These are phyloP conservation scores for Cladophialophora yegresii DNA, from an alignment of 2,329 filamentous ascomycete genomes.

Conservation along the genomic window DNA sequence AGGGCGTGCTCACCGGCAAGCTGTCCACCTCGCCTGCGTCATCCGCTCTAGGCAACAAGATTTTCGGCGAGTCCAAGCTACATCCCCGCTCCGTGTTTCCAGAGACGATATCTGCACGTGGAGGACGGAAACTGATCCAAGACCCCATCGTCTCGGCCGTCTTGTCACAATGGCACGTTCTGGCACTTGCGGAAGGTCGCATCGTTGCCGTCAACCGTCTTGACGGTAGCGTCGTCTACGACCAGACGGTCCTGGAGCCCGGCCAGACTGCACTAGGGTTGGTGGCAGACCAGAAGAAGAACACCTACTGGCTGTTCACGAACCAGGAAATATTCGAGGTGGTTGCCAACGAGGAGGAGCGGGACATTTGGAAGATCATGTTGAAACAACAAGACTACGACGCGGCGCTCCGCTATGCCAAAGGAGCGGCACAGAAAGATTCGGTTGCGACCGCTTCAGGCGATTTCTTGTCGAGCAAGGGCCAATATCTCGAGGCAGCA, in stretches of 20 bases:
- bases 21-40: constrained; percentile 64
- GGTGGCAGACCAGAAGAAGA: constrained; percentile 87
- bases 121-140: constrained; percentile 64
- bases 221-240: constrained; percentile 81
- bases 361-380: constrained; percentile 95
- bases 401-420: constrained; percentile 80
- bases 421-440: constrained; percentile 78
- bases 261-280: constrained; percentile 81
- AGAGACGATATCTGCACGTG: constrained; percentile 64
- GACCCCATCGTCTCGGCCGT: constrained; percentile 78
- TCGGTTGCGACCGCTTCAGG: constrained; percentile 89
- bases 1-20: constrained; percentile 85
- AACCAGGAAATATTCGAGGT: constrained; percentile 90
- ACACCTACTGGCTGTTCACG: constrained; percentile 97
- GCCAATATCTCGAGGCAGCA: constrained; percentile 81
- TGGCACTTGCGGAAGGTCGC: constrained; percentile 78
- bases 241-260: constrained; percentile 79
- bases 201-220: constrained; percentile 84
- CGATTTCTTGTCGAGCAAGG: constrained; percentile 79
- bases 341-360: constrained; percentile 82
- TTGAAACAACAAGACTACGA: constrained; percentile 85
- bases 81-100: constrained; percentile 73
- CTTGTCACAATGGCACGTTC: constrained; percentile 89
- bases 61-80: constrained; percentile 78
- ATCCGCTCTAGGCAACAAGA: constrained; percentile 67